phyloP scores from a whole-genome alignment of 2,329 filamentous ascomycete species.

The Clarireedia hainanense region DNA sequence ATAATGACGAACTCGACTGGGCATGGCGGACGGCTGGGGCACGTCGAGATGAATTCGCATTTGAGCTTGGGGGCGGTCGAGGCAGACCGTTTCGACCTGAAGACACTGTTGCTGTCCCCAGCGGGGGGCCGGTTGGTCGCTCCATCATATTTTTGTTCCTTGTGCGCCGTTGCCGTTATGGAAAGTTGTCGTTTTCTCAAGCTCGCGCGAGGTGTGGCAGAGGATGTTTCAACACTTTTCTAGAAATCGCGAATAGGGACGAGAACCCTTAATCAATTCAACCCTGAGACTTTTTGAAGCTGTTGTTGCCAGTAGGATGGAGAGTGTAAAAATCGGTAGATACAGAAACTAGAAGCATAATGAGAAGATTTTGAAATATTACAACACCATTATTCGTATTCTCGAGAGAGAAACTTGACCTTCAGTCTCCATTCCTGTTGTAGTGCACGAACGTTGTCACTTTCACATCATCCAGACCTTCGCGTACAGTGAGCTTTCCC shows the following conservation, averaged over 20 bases:
- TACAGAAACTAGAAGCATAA: conserved; percentile 2
- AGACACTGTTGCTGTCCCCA: conserved; percentile 31
- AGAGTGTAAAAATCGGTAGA: neutral
- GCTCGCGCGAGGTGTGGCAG: conserved; percentile 1
- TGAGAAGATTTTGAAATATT: conserved; percentile 1
- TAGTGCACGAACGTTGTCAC: conserved; percentile 4
- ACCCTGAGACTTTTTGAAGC: conserved; percentile 1
- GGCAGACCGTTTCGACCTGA: conserved; percentile 29
- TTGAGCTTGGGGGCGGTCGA: conserved; percentile 38
- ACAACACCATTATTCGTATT: conserved; percentile 2
- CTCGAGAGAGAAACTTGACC: neutral
- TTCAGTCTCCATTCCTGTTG: neutral
- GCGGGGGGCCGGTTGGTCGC: conserved; percentile 24
- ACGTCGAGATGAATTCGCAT: conserved; percentile 27
- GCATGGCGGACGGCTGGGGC: conserved; percentile 36
- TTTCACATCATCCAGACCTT: conserved; percentile 3
- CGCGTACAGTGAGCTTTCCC: conserved; percentile 1
- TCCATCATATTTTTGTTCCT: conserved; percentile 23
- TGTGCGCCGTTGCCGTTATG: neutral
- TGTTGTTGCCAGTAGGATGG: neutral
- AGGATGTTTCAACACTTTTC: conserved; percentile 6
- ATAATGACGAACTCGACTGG: conserved; percentile 35
- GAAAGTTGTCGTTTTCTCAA: neutral
- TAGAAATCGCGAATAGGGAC: conserved; percentile 9
- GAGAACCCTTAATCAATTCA: conserved; percentile 4